Evolutionary conservation across 2,329 filamentous ascomycete species (phyloP), one percentile per base, ranked within the genome.

Genomic region (Lachnellula occidentalis): DNA sequence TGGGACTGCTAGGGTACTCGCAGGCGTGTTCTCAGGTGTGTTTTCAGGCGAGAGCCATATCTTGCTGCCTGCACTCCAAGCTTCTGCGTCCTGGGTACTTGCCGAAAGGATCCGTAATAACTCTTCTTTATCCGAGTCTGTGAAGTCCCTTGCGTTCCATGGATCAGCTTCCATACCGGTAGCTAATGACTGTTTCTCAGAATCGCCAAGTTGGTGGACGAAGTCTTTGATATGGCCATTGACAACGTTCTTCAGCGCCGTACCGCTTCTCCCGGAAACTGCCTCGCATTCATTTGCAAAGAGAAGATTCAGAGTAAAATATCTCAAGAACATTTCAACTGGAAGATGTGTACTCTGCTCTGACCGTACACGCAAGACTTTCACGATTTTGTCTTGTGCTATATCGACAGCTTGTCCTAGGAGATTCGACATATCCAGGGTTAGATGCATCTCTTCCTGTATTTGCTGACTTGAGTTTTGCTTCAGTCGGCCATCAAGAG

Each of bases 241-340:
- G 56, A 95, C 87, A 34, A 91, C 81, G 17, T 81, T 88, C 71
- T 92, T 92, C 5, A 95, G 74, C 1, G 84, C 77, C 2, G 84
- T 86, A 8, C 89, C 88, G 56, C 88, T 88, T 54, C 88, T 81
- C 0, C 90, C 89, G 21, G 88, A 92, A 19, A 94, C 85, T 15
- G 88, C 86, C 70, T 95, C 90, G 66, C 90, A 94, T 68, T 95
- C 90, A 58, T 91, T 90, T 46, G 88, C 87, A 69, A 95, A 94
- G 53, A 90, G 81, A 7, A 90, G 76, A 64, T 92, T 94, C 34
- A 95, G 77, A 1, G 82, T 89, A 64, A 92, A 92, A 69, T 94
- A 94, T 37, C 90, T 82, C 43, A 94, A 72, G 69, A 95, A 95
- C 62, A 82, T 78, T 46, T 82, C 74, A 2, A 90, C 76, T 1